Evolutionary conservation across 495 filamentous ascomycete genomes (phyloP).

Genomic region (Penicillium arizonense): DNA sequence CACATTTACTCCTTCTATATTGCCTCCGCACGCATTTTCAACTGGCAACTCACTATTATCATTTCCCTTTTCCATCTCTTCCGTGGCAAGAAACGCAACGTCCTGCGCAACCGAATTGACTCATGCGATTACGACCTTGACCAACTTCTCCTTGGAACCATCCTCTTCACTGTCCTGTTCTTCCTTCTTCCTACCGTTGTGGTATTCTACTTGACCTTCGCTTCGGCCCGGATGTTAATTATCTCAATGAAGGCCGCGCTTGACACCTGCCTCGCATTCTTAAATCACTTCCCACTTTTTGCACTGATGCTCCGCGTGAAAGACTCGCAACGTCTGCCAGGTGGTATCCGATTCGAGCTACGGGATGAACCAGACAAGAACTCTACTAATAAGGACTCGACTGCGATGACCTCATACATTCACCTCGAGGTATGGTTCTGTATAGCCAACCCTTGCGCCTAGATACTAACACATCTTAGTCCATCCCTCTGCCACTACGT

Average conservation of each 20-base stretch:
- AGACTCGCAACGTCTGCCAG: constrained; percentile 85
- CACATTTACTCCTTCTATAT: constrained; percentile 99
- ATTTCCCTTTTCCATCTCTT: constrained; percentile 97
- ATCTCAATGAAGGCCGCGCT: constrained; percentile 86
- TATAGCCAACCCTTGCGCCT: neutral
- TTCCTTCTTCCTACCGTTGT: constrained; percentile 93
- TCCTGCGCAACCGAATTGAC: constrained; percentile 94
- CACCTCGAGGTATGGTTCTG: constrained; percentile 63
- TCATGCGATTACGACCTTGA: constrained; percentile 99
- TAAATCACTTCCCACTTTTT: constrained; percentile 98
- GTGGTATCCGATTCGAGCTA: constrained; percentile 91
- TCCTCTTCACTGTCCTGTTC: constrained; percentile 92
- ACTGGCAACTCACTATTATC: constrained; percentile 97
- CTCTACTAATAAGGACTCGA: constrained; percentile 10
- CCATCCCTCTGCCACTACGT: constrained; percentile 82
- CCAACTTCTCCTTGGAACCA: constrained; percentile 93
- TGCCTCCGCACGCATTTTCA: constrained; percentile 92
- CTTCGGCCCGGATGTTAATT: constrained; percentile 88
- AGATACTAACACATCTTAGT: constrained; percentile 45
- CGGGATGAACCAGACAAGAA: constrained; percentile 50
- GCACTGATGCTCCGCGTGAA: constrained; percentile 95
- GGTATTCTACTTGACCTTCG: constrained; percentile 97
- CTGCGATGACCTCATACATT: constrained; percentile 67
- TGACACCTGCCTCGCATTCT: constrained; percentile 86
- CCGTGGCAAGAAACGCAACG: constrained; percentile 95